Evolutionary conservation across 2,329 filamentous ascomycete genomes (phyloP).

Genomic region (Moelleriella libera): DNA sequence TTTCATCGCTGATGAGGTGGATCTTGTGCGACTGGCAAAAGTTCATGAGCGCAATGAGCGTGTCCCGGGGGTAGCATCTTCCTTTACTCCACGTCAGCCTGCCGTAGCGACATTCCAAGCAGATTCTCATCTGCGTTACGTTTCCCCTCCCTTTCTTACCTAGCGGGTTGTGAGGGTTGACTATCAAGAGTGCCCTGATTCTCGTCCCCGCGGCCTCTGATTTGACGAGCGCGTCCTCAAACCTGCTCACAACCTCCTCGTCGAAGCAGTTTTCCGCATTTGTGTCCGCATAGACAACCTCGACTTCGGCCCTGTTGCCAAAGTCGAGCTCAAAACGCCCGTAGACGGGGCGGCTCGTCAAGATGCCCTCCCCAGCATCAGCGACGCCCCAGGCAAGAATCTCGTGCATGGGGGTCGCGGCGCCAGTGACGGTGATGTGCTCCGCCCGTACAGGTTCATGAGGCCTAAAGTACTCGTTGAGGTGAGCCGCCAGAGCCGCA

Average conservation of each 20-base stretch:
- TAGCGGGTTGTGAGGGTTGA: slow-evolving; percentile 39
- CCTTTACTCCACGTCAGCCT: slow-evolving; percentile 8
- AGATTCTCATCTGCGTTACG: slow-evolving; percentile 2
- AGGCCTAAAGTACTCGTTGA: slow-evolving; percentile 23
- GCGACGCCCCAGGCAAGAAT: slow-evolving; percentile 23
- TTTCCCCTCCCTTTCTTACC: slow-evolving; percentile 13
- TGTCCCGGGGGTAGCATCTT: slow-evolving; percentile 27
- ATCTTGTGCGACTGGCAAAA: slow-evolving; percentile 34
- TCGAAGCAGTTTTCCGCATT: slow-evolving; percentile 29
- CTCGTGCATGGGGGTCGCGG: slow-evolving; percentile 24
- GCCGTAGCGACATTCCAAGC: background rate
- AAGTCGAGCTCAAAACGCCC: slow-evolving; percentile 36
- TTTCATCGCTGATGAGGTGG: slow-evolving; percentile 43
- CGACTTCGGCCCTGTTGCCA: slow-evolving; percentile 23
- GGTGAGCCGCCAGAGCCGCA: slow-evolving; percentile 17
- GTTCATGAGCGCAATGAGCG: slow-evolving; percentile 26
- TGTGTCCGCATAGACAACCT: slow-evolving; percentile 29
- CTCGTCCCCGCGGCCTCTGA: slow-evolving; percentile 19
- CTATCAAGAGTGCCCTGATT: slow-evolving; percentile 33
- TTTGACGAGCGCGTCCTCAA: slow-evolving; percentile 25
- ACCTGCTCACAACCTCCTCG: slow-evolving; percentile 25
- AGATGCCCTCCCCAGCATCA: slow-evolving; percentile 22
- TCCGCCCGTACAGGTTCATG: slow-evolving; percentile 12
- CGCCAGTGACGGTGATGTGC: slow-evolving; percentile 18
- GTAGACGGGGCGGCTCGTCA: slow-evolving; percentile 27